phyloP scores from a whole-genome alignment of 257 asterid species.

The Solanum appendiculatum region DNA sequence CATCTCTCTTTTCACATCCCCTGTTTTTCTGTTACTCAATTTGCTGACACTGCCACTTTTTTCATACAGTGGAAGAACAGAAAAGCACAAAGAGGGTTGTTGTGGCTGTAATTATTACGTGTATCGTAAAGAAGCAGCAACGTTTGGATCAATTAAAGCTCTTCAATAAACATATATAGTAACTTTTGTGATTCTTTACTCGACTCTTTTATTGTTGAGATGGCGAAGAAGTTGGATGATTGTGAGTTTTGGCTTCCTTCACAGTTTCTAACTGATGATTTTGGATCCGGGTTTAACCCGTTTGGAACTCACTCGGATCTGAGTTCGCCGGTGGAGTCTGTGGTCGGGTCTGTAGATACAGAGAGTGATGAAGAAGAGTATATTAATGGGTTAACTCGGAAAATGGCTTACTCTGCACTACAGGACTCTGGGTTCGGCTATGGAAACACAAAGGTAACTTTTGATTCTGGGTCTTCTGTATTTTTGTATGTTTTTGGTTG shows the following conservation, averaged over 20 bases:
- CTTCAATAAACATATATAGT: not conserved
- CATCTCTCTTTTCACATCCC: too few relatives aligned
- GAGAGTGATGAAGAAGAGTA: slow-evolving; percentile 74
- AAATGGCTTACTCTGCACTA: slow-evolving; percentile 28
- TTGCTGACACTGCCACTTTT: not conserved
- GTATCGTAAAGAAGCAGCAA: slow-evolving; percentile 12
- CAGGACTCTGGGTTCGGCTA: slow-evolving; percentile 5
- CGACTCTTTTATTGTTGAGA: not conserved
- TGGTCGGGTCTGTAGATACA: slow-evolving; percentile 38
- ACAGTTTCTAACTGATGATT: slow-evolving; percentile 25
- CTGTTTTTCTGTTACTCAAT: not conserved
- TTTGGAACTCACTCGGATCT: slow-evolving; percentile 33
- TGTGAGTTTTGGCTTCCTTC: slow-evolving; percentile 32
- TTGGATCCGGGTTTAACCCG: not conserved
- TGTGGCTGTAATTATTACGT: not conserved
- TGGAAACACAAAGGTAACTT: slow-evolving; percentile 28
- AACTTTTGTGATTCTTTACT: not conserved
- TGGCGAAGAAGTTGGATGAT: slow-evolving; percentile 22
- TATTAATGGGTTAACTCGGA: slow-evolving; percentile 32
- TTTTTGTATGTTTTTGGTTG: not conserved
- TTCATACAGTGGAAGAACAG: not conserved
- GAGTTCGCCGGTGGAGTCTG: slow-evolving; percentile 62
- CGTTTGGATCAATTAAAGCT: not conserved
- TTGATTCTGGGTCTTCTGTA: not conserved
- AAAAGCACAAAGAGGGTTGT: not conserved